A percentile compares a stretch with the other conserved stretches of the same genome.
Evolutionary conservation across 768 basidiomycete genomes (phyloP).

Genomic region (Mycena indigotica): DNA sequence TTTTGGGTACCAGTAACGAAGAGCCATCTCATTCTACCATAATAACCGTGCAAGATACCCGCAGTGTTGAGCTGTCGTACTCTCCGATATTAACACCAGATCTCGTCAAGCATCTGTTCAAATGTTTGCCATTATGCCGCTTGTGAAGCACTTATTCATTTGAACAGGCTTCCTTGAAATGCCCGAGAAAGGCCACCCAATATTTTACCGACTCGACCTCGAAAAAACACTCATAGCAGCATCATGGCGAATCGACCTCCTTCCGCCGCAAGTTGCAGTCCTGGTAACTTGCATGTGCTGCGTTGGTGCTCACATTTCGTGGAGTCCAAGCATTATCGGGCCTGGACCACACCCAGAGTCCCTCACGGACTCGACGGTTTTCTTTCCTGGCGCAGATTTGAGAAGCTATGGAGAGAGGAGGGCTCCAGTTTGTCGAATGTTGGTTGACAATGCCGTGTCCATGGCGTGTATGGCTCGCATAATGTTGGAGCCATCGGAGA

Average conservation of each 20-base stretch:
- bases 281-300: constrained; percentile 14
- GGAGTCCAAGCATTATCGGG: constrained; percentile 11
- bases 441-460: constrained; percentile 5
- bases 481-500: constrained; percentile 8
- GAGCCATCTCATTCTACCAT: neutral
- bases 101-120: neutral
- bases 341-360: constrained; percentile 8
- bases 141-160: neutral
- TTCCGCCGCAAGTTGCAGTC: constrained; percentile 7
- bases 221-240: constrained; percentile 2
- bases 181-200: neutral
- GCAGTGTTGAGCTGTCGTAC: neutral
- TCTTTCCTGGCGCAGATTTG: constrained; percentile 14
- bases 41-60: neutral
- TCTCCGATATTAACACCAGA: neutral
- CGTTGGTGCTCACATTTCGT: constrained; percentile 10
- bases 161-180: neutral
- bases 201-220: neutral
- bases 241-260: constrained; percentile 10
- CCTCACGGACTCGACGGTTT: constrained; percentile 5
- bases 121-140: neutral
- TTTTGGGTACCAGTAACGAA: no score
- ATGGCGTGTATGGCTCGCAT: constrained; percentile 11
- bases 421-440: constrained; percentile 6
- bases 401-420: constrained; percentile 11